Evolutionary conservation across 2,329 filamentous ascomycete species (phyloP).

Genomic region (Sporothrix phasma): DNA sequence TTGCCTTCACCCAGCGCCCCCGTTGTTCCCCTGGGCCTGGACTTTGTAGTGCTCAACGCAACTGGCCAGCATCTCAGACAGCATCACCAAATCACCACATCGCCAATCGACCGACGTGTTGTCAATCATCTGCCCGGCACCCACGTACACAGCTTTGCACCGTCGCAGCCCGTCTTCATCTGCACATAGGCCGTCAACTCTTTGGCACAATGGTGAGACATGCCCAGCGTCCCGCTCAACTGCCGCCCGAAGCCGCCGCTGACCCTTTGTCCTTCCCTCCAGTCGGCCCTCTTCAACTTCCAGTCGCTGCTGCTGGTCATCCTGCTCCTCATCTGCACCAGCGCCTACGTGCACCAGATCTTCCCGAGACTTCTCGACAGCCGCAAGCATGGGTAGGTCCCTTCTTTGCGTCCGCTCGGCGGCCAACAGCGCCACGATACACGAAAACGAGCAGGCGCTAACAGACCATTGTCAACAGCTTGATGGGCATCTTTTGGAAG

Average conservation of each 20-base stretch:
- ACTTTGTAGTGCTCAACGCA: neutral
- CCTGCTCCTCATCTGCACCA: slow-evolving; percentile 91
- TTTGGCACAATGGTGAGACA: neutral
- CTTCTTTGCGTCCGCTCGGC: slow-evolving; percentile 24
- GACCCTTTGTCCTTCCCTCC: neutral
- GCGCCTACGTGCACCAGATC: slow-evolving; percentile 83
- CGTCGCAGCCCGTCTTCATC: neutral
- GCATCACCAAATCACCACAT: neutral
- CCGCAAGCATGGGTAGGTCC: slow-evolving; percentile 62
- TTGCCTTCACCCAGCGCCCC: neutral
- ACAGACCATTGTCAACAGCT: slow-evolving; percentile 33
- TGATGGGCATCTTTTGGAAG: slow-evolving; percentile 91
- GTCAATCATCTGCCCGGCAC: neutral
- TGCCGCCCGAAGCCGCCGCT: neutral
- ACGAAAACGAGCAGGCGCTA: neutral
- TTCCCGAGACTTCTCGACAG: slow-evolving; percentile 84
- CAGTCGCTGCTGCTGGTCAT: slow-evolving; percentile 91
- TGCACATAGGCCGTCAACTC: neutral
- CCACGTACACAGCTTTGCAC: neutral
- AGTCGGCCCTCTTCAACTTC: slow-evolving; percentile 99
- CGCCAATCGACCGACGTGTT: neutral
- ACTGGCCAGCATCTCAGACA: neutral
- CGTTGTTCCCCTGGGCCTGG: no score
- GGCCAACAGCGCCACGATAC: neutral
- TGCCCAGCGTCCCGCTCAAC: no score